phyloP scores from a whole-genome alignment of 2,329 filamentous ascomycete species.

The Coniochaeta sp. region DNA sequence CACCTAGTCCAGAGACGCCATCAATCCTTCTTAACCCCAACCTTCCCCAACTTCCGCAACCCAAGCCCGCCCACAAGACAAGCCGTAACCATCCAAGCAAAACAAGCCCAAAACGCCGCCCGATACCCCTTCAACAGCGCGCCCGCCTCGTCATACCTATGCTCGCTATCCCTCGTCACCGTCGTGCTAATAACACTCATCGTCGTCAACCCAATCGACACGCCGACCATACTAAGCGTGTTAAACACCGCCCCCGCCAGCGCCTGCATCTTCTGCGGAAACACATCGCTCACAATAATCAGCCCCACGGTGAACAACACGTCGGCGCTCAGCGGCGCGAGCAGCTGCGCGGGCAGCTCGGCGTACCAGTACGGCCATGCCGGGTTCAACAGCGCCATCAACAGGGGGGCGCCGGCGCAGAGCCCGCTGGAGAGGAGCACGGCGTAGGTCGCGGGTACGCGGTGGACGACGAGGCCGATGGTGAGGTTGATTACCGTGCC shows the following conservation, averaged over 20 bases:
- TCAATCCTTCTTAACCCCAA: constrained; percentile 2
- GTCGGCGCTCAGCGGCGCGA: constrained; percentile 25
- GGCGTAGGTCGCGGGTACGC: constrained; percentile 21
- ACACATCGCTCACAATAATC: constrained; percentile 46
- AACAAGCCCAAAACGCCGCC: not conserved
- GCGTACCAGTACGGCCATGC: constrained; percentile 36
- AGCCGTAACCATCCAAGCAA: constrained; percentile 1
- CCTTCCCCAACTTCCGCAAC: not conserved
- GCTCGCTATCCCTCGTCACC: not conserved
- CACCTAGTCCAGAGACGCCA: no score
- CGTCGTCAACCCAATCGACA: not conserved
- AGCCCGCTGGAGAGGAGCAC: constrained; percentile 24
- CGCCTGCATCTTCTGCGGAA: constrained; percentile 49
- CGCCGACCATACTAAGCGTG: constrained; percentile 29
- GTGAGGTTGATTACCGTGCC: constrained; percentile 25
- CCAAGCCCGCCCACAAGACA: not conserved
- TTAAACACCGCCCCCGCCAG: constrained; percentile 57
- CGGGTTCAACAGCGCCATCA: constrained; percentile 39
- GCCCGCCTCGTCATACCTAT: not conserved
- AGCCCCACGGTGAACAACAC: constrained; percentile 50
- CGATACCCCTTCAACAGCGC: constrained; percentile 1
- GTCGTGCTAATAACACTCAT: not conserved
- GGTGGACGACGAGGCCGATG: constrained; percentile 29
- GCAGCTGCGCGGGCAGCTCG: constrained; percentile 26
- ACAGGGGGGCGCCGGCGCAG: constrained; percentile 31